Base-by-base conservation (phyloP, 352 stramenopile species). In the Pythium folliculosum region DNA sequence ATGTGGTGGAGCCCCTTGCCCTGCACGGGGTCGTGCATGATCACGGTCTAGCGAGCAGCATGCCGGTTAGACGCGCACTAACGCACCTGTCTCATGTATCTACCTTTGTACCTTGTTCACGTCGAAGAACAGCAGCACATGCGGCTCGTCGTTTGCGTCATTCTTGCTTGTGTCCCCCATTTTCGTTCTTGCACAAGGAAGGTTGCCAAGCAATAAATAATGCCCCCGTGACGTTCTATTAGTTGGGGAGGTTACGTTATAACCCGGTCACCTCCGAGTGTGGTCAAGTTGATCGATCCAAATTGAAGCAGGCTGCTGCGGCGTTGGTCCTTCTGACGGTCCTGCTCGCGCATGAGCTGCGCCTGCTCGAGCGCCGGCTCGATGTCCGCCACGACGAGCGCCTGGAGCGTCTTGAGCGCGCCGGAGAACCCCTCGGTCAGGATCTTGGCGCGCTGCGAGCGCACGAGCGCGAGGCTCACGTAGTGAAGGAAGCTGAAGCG, bases 1-100 rank as follows among this genome's bases (percentile, higher is more conserved):
- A 94, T 88, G 61, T 90, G 63, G 2, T 61, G 59, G n/a, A 94
- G 75, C 8, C 78, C 80, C 71, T 94, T 94, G 65, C 81, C 82
- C 65, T 94, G 86, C 62, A 90, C 76, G 0, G 83, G 86, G 64
- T 94, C 86, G 64, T 91, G 82, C 86, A 94, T 92, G 57, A 94
- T 94, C 48, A 92, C 56, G 1, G 86, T 94, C 86, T 93, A 50
- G 8, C 19, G 40, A 47, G 14, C 40, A 67, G 10, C 21, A 12
- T 64, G 35, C 12, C 37, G 7, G 16, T 53, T 48, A 51, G 8
- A 60, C n/a, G 19, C n/a, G 51, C 51, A 10, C 17, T 57, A 9
- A 30, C 25, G 27, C 27, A 5, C 27, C 10, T 37, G n/a, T 37
- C 7, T 9, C 6, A 19, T 37, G 48, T 4, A 9, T 16, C 22